Percentiles rank a stretch among this genome's conserved stretches.
Evolutionary conservation across 495 filamentous ascomycete genomes (phyloP).

Genomic region (Delitschia confertaspora): DNA sequence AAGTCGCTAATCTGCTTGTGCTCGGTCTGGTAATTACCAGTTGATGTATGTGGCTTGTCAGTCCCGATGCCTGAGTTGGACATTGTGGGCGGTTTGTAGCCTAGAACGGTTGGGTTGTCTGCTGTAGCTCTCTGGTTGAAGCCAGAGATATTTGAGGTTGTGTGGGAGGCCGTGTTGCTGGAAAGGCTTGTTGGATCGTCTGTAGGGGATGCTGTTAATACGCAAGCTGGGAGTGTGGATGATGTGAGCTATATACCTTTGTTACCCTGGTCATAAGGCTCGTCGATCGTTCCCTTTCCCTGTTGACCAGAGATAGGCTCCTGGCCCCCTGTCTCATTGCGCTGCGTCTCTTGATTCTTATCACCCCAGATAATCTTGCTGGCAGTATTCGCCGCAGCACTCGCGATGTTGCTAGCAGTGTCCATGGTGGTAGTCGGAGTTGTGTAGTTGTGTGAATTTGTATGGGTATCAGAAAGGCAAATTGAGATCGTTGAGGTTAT

Average conservation of each 20-base stretch:
- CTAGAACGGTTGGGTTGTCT: no score
- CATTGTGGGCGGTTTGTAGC: no score
- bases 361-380: constrained; percentile 46
- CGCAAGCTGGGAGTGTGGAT: constrained; percentile 1
- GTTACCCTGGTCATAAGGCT: constrained; percentile 53
- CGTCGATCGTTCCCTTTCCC: constrained; percentile 43
- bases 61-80: no score
- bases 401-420: constrained; percentile 43
- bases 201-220: no score
- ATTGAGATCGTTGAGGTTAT: no score
- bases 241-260: constrained; percentile 7
- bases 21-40: no score
- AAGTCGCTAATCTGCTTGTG: no score
- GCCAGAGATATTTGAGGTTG: no score
- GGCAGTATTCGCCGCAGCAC: constrained; percentile 38
- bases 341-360: constrained; percentile 17
- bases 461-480: neutral
- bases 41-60: no score
- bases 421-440: constrained; percentile 38
- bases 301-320: constrained; percentile 47
- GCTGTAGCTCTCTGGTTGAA: no score
- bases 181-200: no score
- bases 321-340: constrained; percentile 27
- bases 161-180: no score
- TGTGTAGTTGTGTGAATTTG: neutral